Evolutionary conservation across 495 filamentous ascomycete genomes (phyloP).

Genomic region (Lophiotrema nucula): DNA sequence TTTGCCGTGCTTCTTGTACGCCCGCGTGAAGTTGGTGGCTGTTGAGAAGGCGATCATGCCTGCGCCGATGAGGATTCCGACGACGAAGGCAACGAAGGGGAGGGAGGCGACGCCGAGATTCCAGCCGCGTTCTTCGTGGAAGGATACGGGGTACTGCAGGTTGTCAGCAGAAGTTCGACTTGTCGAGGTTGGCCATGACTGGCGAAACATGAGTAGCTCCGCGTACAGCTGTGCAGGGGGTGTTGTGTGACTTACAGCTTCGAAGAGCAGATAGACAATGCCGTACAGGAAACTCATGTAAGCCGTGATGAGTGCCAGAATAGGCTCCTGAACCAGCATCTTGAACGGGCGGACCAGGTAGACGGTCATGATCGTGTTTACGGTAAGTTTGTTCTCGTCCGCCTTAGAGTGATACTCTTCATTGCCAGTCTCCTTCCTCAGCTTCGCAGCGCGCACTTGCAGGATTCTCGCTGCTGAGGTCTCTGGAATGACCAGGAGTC

Average conservation of each 20-base stretch:
- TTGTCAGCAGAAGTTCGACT: neutral
- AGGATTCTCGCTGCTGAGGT: conserved; percentile 60
- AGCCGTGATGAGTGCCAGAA: conserved; percentile 53
- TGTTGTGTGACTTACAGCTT: conserved; percentile 29
- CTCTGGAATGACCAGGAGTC: conserved; percentile 55
- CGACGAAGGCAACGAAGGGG: conserved; percentile 36
- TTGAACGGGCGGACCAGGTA: conserved; percentile 62
- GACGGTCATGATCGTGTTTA: conserved; percentile 48
- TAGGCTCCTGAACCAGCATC: conserved; percentile 62
- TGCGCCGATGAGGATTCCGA: conserved; percentile 27
- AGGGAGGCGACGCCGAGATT: conserved; percentile 36
- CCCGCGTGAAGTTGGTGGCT: conserved; percentile 29
- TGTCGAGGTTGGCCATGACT: too few species aligned
- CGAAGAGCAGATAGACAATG: conserved; percentile 43
- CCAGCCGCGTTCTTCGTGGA: conserved; percentile 39
- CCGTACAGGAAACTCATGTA: conserved; percentile 45
- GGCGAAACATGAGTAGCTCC: too few species aligned
- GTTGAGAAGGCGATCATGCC: conserved; percentile 29
- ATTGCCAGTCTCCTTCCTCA: conserved; percentile 62
- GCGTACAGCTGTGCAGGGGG: too few species aligned
- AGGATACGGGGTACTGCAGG: conserved; percentile 37
- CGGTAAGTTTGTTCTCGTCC: conserved; percentile 54
- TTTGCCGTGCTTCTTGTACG: conserved; percentile 32
- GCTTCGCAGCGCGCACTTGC: conserved; percentile 52
- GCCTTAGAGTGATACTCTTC: conserved; percentile 58